Conservation (phyloP, 176 grass and related monocot genomes). For the Calamus simplicifolius region DNA sequence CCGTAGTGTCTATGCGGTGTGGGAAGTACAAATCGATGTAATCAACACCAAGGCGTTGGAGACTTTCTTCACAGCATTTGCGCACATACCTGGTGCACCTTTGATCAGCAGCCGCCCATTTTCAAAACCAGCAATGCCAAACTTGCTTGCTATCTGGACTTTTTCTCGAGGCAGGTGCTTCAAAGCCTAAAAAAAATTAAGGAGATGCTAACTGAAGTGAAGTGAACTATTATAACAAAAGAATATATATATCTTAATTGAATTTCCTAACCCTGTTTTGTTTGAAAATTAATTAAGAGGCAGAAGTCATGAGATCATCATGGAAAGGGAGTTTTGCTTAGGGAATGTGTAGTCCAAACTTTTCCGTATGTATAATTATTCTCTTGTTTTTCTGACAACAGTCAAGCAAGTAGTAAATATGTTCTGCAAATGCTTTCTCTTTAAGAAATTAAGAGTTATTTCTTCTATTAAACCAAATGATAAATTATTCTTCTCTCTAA, state of each 20-base stretch:
- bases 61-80: constrained; percentile 47
- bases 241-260: no score
- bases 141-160: constrained; percentile 71
- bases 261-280: not conserved
- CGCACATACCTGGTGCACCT: constrained; percentile 53
- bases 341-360: not conserved
- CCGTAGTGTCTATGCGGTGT: constrained; percentile 63
- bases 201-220: not conserved
- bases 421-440: no score
- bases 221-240: no score
- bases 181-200: constrained; percentile 38
- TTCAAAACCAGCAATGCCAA: constrained; percentile 42
- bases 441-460: no score
- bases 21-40: constrained; percentile 85
- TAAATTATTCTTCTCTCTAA: no score
- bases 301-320: not conserved
- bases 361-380: no score
- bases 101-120: constrained; percentile 36
- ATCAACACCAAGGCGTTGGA: constrained; percentile 48
- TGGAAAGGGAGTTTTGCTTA: constrained; percentile 5
- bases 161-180: constrained; percentile 61
- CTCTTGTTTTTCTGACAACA: no score
- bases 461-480: no score
- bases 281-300: not conserved
- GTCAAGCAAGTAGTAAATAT: no score